phyloP scores from a whole-genome alignment of 148 eudicot genomes.

The Pharnaceum exiguum region DNA sequence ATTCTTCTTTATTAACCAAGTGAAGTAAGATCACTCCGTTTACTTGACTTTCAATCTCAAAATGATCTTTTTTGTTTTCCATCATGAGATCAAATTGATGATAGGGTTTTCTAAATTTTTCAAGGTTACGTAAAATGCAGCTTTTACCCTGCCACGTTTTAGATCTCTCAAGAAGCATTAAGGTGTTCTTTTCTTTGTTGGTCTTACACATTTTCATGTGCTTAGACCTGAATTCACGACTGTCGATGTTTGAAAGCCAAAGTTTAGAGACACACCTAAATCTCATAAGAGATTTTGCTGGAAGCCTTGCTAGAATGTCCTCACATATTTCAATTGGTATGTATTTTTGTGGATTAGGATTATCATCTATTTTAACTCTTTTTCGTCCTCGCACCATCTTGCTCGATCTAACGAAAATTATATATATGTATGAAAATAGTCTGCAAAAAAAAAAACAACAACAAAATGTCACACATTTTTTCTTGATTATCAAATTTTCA shows the following conservation, averaged over 20 bases:
- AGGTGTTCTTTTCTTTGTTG: not conserved
- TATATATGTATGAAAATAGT: too few relatives aligned
- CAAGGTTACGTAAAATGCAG: not conserved
- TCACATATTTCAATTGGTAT: slow-evolving; percentile 3
- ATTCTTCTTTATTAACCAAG: not conserved
- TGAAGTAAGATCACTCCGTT: slow-evolving; percentile 1
- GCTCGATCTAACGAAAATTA: too few relatives aligned
- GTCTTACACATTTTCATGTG: not conserved
- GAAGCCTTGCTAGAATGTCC: slow-evolving; percentile 5
- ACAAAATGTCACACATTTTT: too few relatives aligned
- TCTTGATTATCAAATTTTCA: too few relatives aligned
- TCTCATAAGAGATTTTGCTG: not conserved
- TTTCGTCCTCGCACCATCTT: too few relatives aligned
- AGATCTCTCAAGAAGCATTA: not conserved
- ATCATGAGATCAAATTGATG: too few relatives aligned
- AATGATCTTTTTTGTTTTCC: too few relatives aligned
- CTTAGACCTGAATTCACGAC: not conserved
- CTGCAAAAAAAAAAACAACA: too few relatives aligned
- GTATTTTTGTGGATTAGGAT: too few relatives aligned
- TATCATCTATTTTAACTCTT: too few relatives aligned
- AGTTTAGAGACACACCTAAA: slow-evolving; percentile 5
- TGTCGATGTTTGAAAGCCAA: slow-evolving; percentile 8
- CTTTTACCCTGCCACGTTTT: not conserved
- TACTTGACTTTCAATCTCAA: not conserved
- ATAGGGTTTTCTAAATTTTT: slow-evolving; percentile 2